phyloP scores from a whole-genome alignment of 768 basidiomycete species.

The Termitomyces sp. region DNA sequence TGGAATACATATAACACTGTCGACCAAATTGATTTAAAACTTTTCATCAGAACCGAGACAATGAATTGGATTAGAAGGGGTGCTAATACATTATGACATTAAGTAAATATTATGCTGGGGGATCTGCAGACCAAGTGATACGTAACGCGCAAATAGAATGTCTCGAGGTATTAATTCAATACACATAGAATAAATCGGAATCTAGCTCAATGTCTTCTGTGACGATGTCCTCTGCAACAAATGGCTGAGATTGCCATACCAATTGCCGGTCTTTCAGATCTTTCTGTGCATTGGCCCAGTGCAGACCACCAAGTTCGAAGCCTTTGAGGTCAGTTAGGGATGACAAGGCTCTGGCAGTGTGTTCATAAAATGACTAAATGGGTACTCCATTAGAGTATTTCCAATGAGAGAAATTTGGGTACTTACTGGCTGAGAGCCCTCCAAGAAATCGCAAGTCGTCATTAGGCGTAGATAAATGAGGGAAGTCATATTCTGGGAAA shows the following conservation, averaged over 20 bases:
- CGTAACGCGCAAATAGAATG: neutral
- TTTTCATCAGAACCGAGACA: neutral
- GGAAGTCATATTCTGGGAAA: conserved; percentile 53
- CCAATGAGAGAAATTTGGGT: conserved; percentile 8
- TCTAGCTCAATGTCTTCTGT: conserved; percentile 28
- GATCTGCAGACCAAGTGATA: neutral
- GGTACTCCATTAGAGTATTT: conserved; percentile 11
- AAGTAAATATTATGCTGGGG: neutral
- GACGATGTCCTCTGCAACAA: conserved; percentile 25
- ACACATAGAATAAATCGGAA: conserved; percentile 27
- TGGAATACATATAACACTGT: neutral
- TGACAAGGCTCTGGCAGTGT: conserved; percentile 53
- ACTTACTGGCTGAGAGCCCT: conserved; percentile 49
- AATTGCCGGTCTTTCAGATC: conserved; percentile 36
- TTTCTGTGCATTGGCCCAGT: conserved; percentile 59
- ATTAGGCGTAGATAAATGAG: conserved; percentile 66
- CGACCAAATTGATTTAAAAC: neutral
- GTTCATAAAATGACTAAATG: conserved; percentile 54
- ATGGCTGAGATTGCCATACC: conserved; percentile 51
- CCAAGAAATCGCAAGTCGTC: conserved; percentile 46
- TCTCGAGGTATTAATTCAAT: conserved; percentile 16
- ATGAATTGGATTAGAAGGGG: neutral
- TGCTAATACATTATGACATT: neutral
- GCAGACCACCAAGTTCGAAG: conserved; percentile 74
- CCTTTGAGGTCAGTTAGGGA: conserved; percentile 55